Percentiles rank a stretch among this genome's conserved stretches.
These are phyloP conservation scores for Yarrowia divulgata DNA, from an alignment of 805 yeast genomes.

Conservation along the genomic window DNA sequence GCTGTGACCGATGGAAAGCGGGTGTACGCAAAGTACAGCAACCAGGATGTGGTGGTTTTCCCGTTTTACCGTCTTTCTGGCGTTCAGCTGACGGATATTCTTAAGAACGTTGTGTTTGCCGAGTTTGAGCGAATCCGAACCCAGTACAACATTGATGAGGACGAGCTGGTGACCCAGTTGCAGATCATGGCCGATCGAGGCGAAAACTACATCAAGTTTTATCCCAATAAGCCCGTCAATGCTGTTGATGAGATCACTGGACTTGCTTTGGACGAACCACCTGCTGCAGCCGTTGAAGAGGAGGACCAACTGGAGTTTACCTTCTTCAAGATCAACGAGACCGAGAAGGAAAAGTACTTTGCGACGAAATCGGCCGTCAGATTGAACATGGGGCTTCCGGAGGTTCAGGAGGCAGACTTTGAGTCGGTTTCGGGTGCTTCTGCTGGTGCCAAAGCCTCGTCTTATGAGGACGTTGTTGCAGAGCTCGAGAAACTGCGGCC, in stretches of 20 bases:
- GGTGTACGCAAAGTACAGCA: neutral
- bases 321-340: neutral
- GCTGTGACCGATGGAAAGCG: slow-evolving; percentile 1
- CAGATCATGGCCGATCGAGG: neutral
- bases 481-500: neutral
- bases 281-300: neutral
- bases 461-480: neutral
- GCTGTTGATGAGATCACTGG: slow-evolving; percentile 4
- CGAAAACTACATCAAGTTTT: neutral
- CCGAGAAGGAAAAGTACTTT: slow-evolving; percentile 7
- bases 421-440: neutral
- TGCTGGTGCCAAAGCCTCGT: neutral
- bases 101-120: neutral
- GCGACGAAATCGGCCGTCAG: neutral
- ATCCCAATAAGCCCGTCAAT: neutral
- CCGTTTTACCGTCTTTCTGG: neutral
- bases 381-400: neutral
- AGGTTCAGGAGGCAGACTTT: neutral
- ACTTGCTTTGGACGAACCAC: neutral
- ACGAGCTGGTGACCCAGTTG: slow-evolving; percentile 2
- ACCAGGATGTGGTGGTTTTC: neutral
- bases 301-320: neutral
- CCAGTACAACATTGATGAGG: neutral
- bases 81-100: neutral
- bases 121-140: slow-evolving; percentile 9